Evolutionary conservation across 1,284 basidiomycete species (phyloP).

Genomic region (Xanthoconium separans): DNA sequence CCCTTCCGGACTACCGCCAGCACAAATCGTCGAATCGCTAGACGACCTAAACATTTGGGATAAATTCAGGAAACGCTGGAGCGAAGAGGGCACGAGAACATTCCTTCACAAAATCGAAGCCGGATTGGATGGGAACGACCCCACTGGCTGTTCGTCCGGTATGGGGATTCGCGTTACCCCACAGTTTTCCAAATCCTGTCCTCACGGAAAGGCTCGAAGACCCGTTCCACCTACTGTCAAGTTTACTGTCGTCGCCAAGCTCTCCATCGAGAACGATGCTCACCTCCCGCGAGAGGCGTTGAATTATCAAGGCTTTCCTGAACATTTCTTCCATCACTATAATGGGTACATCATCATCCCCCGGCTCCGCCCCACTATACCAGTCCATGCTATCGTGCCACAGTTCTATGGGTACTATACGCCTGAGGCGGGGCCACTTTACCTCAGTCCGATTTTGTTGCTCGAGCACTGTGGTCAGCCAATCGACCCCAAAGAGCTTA

Average conservation of each 20-base stretch:
- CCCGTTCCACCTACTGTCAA: constrained; percentile 30
- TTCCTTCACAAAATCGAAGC: neutral
- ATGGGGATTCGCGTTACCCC: constrained; percentile 14
- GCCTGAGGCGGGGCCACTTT: constrained; percentile 8
- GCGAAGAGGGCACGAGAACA: fast-evolving
- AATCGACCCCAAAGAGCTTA: constrained; percentile 22
- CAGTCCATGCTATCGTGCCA: constrained; percentile 36
- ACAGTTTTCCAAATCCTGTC: constrained; percentile 6
- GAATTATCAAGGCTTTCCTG: constrained; percentile 32
- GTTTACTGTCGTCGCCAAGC: constrained; percentile 22
- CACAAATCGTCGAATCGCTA: neutral
- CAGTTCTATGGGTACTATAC: constrained; percentile 40
- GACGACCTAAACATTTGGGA: neutral
- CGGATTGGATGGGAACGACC: neutral
- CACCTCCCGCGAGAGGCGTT: constrained; percentile 31
- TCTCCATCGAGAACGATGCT: constrained; percentile 6
- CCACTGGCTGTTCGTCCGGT: no score
- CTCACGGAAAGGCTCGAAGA: neutral
- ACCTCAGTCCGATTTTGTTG: constrained; percentile 36
- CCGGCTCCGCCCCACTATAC: constrained; percentile 30
- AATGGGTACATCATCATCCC: constrained; percentile 24
- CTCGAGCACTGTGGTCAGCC: constrained; percentile 39
- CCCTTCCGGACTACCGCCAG: neutral
- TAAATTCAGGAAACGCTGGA: neutral
- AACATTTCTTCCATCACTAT: constrained; percentile 35